Conservation (phyloP, 2,329 filamentous ascomycete genomes). For the Chaetomiaceae sp. region DNA sequence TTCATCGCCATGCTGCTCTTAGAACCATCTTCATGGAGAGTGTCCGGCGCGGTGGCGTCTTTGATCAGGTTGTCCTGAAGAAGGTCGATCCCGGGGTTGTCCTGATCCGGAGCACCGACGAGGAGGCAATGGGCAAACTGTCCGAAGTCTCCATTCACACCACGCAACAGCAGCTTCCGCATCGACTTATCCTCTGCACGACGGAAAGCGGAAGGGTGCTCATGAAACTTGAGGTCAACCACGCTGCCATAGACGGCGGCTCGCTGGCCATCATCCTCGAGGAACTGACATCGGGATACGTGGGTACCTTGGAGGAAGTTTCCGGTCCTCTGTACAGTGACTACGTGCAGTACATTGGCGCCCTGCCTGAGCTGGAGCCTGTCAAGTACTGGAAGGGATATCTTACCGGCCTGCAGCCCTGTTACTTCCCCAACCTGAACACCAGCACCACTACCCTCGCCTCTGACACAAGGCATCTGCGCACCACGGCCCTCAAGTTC, state of each 20-base stretch:
- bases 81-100: slow-evolving; percentile 11
- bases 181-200: slow-evolving; percentile 21
- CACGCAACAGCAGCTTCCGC: slow-evolving; percentile 17
- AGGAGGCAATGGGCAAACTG: slow-evolving; percentile 14
- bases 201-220: slow-evolving; percentile 15
- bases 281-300: slow-evolving; percentile 23
- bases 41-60: slow-evolving; percentile 18
- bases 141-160: slow-evolving; percentile 6
- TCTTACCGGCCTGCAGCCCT: slow-evolving; percentile 19
- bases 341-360: slow-evolving; percentile 20
- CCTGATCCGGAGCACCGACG: slow-evolving; percentile 12
- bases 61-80: slow-evolving; percentile 24
- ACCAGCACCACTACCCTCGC: slow-evolving; percentile 1
- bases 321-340: slow-evolving; percentile 23
- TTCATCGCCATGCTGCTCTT: slow-evolving; percentile 22
- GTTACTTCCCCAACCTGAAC: slow-evolving; percentile 23
- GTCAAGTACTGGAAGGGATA: slow-evolving; percentile 21
- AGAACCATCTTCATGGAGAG: slow-evolving; percentile 25
- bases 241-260: slow-evolving; percentile 25
- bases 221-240: slow-evolving; percentile 24
- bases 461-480: slow-evolving; percentile 3
- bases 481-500: slow-evolving; percentile 16
- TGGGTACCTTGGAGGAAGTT: slow-evolving; percentile 10
- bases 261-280: slow-evolving; percentile 24
- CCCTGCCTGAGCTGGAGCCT: slow-evolving; percentile 12